Percentiles rank a stretch among this genome's conserved stretches.
phyloP scores from a whole-genome alignment of 1,284 basidiomycete species.

The Apiotrichum gamsii region DNA sequence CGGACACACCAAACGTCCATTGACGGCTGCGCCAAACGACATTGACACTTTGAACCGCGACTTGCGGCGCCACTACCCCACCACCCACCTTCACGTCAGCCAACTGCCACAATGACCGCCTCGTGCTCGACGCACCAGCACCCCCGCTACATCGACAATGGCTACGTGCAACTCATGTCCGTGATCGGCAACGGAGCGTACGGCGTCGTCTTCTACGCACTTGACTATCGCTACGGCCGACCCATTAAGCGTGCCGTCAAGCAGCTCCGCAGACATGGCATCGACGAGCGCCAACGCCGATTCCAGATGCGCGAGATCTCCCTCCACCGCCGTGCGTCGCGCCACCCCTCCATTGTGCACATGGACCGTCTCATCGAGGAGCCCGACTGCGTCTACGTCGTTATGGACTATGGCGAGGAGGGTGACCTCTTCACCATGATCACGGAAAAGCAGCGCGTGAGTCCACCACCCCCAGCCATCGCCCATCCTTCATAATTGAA shows the following conservation, averaged over 20 bases:
- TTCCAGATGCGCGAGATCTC: conserved; percentile 72
- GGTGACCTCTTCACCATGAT: conserved; percentile 85
- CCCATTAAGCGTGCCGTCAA: conserved; percentile 71
- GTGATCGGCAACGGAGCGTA: conserved; percentile 92
- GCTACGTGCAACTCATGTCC: conserved; percentile 75
- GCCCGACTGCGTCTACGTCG: conserved; percentile 55
- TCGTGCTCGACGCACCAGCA: conserved; percentile 16
- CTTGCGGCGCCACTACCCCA: background rate
- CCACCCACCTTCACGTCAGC: background rate
- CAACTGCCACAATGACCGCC: conserved; percentile 9
- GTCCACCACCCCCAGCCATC: conserved; percentile 8
- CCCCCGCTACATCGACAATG: conserved; percentile 59
- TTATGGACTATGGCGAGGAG: conserved; percentile 67
- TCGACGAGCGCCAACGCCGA: conserved; percentile 64
- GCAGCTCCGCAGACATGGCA: conserved; percentile 58
- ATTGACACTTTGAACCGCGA: background rate
- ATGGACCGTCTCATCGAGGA: conserved; percentile 80
- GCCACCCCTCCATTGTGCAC: conserved; percentile 73
- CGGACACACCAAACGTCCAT: too few species aligned
- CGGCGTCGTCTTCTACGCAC: conserved; percentile 86
- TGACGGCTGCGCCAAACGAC: too few species aligned
- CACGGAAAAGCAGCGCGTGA: conserved; percentile 52
- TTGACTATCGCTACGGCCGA: conserved; percentile 57
- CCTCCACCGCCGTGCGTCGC: conserved; percentile 58
- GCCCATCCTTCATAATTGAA: too few species aligned